A percentile compares a stretch with the other conserved stretches of the same genome.
Evolutionary conservation across 2,329 filamentous ascomycete species (phyloP).

Genomic region (Ophiostoma ulmi): DNA sequence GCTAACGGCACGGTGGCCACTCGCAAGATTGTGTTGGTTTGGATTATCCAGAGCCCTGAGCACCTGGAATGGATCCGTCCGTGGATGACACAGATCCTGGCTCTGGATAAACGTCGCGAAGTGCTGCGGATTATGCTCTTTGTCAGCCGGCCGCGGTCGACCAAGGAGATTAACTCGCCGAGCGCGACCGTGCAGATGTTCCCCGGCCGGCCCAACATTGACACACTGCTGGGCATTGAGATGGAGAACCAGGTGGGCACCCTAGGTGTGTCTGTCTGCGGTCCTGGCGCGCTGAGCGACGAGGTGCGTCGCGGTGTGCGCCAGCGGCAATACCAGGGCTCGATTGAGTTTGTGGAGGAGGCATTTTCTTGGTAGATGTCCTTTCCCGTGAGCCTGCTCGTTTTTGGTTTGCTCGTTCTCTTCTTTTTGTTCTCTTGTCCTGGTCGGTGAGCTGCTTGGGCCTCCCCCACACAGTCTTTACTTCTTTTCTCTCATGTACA

Average conservation of each 20-base stretch:
- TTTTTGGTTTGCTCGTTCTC: background rate
- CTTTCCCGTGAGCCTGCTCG: background rate
- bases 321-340: slow-evolving; percentile 56
- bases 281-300: slow-evolving; percentile 67
- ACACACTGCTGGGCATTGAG: slow-evolving; percentile 66
- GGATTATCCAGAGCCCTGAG: slow-evolving; percentile 74
- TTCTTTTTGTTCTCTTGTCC: slow-evolving; percentile 1
- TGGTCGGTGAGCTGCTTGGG: background rate
- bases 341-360: slow-evolving; percentile 75
- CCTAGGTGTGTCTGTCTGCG: slow-evolving; percentile 69
- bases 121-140: slow-evolving; percentile 73
- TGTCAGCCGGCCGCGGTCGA: slow-evolving; percentile 67
- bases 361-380: slow-evolving; percentile 57
- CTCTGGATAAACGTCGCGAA: slow-evolving; percentile 68
- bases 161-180: slow-evolving; percentile 75
- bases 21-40: slow-evolving; percentile 67
- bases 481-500: slow-evolving; percentile 7
- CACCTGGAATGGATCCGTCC: slow-evolving; percentile 78
- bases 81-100: slow-evolving; percentile 76
- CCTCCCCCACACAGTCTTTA: slow-evolving; percentile 10
- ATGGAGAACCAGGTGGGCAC: slow-evolving; percentile 69
- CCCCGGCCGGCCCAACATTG: slow-evolving; percentile 69
- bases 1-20: slow-evolving; percentile 64
- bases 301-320: slow-evolving; percentile 66
- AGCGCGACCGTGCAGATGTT: slow-evolving; percentile 79